Percentiles rank a stretch among this genome's conserved stretches.
Conservation (phyloP, 768 basidiomycete species). For the Mycena haematopus region DNA sequence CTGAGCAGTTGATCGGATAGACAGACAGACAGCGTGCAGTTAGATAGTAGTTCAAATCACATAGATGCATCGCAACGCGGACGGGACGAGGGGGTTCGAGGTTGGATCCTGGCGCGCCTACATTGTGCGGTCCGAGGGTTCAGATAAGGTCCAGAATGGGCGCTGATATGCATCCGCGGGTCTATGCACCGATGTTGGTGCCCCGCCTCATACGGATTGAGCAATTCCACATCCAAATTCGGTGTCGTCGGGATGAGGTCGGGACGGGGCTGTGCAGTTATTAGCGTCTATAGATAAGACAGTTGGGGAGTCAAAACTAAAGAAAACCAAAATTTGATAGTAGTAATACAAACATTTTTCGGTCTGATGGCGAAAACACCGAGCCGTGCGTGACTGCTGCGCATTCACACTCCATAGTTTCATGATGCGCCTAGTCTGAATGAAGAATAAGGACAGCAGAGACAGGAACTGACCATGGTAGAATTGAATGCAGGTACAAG, state of each 20-base stretch:
- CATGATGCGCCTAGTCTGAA: conserved; percentile 7
- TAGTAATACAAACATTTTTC: too few relatives aligned
- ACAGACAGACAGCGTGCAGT: neutral
- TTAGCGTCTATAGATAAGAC: neutral
- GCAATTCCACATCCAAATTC: neutral
- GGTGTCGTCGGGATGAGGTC: neutral
- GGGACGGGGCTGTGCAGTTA: neutral
- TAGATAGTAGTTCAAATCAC: too few relatives aligned
- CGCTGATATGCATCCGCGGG: too few relatives aligned
- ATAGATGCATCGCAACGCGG: too few relatives aligned
- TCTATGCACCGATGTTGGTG: neutral
- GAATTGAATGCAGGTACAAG: neutral
- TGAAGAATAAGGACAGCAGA: neutral
- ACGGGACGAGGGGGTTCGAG: too few relatives aligned
- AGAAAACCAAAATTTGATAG: neutral
- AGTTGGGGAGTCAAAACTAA: neutral
- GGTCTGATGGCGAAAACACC: neutral
- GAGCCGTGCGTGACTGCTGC: conserved; percentile 3
- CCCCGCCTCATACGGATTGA: neutral
- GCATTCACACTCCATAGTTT: neutral
- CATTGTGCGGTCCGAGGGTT: too few relatives aligned
- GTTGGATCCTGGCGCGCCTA: too few relatives aligned
- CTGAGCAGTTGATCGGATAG: neutral
- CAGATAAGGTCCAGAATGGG: too few relatives aligned
- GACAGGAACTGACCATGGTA: too few relatives aligned